A percentile compares a stretch with the other conserved stretches of the same genome.
Evolutionary conservation across 495 filamentous ascomycete species (phyloP).

Genomic region (Immersiella caudata): DNA sequence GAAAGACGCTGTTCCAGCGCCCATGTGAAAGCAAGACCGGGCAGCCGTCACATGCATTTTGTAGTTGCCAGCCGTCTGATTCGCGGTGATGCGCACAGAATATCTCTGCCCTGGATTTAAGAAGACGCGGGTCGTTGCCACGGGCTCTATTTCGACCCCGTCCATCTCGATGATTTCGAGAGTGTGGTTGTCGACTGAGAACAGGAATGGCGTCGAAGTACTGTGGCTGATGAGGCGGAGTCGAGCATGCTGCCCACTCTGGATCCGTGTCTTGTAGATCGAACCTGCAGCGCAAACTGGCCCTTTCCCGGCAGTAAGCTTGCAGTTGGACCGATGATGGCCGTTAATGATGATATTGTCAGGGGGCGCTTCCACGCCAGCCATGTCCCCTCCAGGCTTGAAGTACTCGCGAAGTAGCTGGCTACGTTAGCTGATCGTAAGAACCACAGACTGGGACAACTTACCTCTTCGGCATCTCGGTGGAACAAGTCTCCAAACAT

Average conservation of each 20-base stretch:
- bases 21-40: constrained; percentile 9
- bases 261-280: not conserved
- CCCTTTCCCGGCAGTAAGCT: not conserved
- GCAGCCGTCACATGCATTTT: constrained; percentile 2
- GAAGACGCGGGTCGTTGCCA: not conserved
- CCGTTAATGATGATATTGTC: constrained; percentile 16
- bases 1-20: not conserved
- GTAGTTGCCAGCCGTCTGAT: constrained; percentile 13
- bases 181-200: constrained; percentile 10
- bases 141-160: not conserved
- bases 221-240: not conserved
- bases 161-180: constrained; percentile 10
- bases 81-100: not conserved
- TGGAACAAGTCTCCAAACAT: constrained; percentile 4
- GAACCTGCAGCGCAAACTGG: not conserved
- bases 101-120: constrained; percentile 8
- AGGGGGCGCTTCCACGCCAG: not conserved
- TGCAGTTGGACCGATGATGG: constrained; percentile 1
- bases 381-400: not conserved
- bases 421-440: too few relatives aligned
- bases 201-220: not conserved
- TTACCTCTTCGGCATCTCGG: constrained; percentile 4
- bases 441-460: not conserved
- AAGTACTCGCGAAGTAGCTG: not conserved
- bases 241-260: not conserved